Evolutionary conservation across 768 basidiomycete genomes (phyloP), one percentile per base, ranked within the genome.

Genomic region (Mycena polygramma): DNA sequence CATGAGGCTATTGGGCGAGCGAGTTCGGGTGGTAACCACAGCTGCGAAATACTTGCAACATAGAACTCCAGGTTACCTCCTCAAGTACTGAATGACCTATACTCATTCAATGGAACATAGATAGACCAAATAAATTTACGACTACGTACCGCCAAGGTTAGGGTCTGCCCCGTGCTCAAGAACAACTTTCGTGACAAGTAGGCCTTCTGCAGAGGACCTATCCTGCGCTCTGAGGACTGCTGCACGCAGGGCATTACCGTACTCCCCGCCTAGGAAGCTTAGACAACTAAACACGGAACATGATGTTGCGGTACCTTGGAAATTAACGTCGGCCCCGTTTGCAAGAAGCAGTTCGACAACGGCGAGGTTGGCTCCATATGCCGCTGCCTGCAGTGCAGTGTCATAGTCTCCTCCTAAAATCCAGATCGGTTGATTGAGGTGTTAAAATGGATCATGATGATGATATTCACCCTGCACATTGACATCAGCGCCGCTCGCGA

Each of bases 211-310:
- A n/a, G n/a, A n/a, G n/a, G n/a, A n/a, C n/a, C n/a, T n/a, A n/a
- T n/a, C n/a, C 10, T 9, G 26, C 26, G 51, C 26, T 10, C 4
- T 13, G 4, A 43, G 9, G 6, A 22, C 49, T 51, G 51, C 51
- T 52, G 26, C 51, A 4, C 30, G 51, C 26, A 30, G 51, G 17
- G 51, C 51, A 30, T 14, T 52, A 14, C 51, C 51, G 13, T 52
- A 26, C 51, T 52, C 20, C 13, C 51, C 51, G 9, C 51, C 51
- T 52, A 5, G 26, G 45, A 20, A 14, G 17, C 19, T 15, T 46
- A 14, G 19, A 14, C 13, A n/a, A 13, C 1, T 4, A 37, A 17
- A 2, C 0, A 3, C 0, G 2, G 51, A 13, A 0, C 26, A 6
- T 6, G 13, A 46, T 7, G 13, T 1, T 30, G 6, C 11, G 26